A percentile compares a stretch with the other conserved stretches of the same genome.
These are phyloP conservation scores for Prunus mira DNA, from an alignment of 306 rosid species.

Conservation along the genomic window DNA sequence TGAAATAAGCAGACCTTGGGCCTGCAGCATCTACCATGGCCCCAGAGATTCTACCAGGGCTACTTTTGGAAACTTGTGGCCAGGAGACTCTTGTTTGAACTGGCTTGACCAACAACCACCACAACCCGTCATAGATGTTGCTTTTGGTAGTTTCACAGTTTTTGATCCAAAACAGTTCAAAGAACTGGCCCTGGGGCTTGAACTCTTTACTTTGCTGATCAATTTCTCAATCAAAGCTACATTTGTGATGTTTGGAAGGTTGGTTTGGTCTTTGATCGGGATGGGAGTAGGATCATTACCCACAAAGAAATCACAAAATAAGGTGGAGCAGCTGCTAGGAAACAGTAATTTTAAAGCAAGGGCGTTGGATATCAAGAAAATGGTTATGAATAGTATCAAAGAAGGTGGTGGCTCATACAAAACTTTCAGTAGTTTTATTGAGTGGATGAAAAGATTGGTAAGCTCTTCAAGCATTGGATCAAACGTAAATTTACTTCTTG, in stretches of 20 bases:
- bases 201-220: constrained; percentile 32
- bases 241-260: constrained; percentile 48
- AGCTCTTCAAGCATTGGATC: background rate
- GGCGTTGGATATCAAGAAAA: constrained; percentile 17
- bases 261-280: constrained; percentile 33
- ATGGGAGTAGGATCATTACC: constrained; percentile 30
- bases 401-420: constrained; percentile 28
- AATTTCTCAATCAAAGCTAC: constrained; percentile 20
- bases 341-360: constrained; percentile 29
- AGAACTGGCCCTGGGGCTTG: constrained; percentile 25
- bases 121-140: constrained; percentile 15
- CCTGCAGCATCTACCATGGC: constrained; percentile 38
- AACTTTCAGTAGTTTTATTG: constrained; percentile 27
- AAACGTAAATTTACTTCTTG: background rate
- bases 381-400: background rate
- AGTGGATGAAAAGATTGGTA: constrained; percentile 33
- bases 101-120: constrained; percentile 32
- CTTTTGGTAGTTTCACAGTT: constrained; percentile 15
- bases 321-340: constrained; percentile 32
- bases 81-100: constrained; percentile 21
- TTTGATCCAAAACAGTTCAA: background rate
- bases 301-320: constrained; percentile 24
- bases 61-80: constrained; percentile 43
- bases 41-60: constrained; percentile 61
- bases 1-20: constrained; percentile 35